These are phyloP conservation scores for Vachellia pachyceras DNA, from an alignment of 306 rosid genomes.

Conservation along the genomic window DNA sequence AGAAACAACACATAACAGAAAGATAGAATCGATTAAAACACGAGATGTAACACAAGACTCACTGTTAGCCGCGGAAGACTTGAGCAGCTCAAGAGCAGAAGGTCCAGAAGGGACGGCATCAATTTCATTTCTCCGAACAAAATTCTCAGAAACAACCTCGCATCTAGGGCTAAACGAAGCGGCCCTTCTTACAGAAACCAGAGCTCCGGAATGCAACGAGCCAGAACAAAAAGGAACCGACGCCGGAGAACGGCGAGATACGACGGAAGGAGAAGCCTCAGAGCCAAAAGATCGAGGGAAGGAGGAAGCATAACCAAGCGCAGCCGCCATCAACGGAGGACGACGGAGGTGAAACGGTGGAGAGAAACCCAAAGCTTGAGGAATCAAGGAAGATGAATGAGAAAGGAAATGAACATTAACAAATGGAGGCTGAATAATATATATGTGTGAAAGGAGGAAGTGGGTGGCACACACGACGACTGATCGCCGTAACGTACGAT, in stretches of 20 bases:
- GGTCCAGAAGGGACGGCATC: constrained; percentile 20
- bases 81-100: constrained; percentile 64
- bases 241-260: constrained; percentile 30
- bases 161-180: constrained; percentile 34
- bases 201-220: background rate
- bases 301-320: constrained; percentile 38
- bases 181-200: constrained; percentile 29
- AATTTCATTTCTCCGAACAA: too few relatives aligned
- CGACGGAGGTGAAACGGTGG: background rate
- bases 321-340: constrained; percentile 49
- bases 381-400: background rate
- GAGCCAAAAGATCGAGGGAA: constrained; percentile 1
- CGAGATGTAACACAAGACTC: constrained; percentile 16
- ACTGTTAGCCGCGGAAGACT: constrained; percentile 62
- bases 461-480: constrained; percentile 18
- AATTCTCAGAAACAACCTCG: too few relatives aligned
- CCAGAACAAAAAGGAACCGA: constrained; percentile 25
- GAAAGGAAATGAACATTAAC: background rate
- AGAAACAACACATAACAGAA: background rate
- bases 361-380: background rate
- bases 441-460: background rate
- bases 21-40: background rate
- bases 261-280: constrained; percentile 25
- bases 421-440: background rate
- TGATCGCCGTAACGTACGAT: background rate